Percentiles rank a stretch among this genome's conserved stretches.
Evolutionary conservation across 192 early-diverging fungal species (phyloP).

Genomic region (Backusella liffmaniae): DNA sequence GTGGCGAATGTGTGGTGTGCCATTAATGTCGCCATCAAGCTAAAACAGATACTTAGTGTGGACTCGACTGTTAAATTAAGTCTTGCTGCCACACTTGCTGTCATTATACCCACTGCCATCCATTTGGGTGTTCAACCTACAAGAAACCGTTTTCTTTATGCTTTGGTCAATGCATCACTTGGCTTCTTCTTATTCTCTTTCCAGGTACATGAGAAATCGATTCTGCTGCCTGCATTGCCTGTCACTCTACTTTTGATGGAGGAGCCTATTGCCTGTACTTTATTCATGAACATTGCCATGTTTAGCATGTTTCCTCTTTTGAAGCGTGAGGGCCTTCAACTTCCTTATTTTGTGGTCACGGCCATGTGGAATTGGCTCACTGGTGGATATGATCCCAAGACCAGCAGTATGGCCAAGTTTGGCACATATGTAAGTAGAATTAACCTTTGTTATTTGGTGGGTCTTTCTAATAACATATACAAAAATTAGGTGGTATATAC

Average conservation of each 20-base stretch:
- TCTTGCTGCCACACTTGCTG: conserved; percentile 61
- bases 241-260: conserved; percentile 71
- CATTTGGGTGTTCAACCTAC: conserved; percentile 63
- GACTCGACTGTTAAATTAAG: conserved; percentile 67
- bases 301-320: conserved; percentile 92
- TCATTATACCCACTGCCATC: conserved; percentile 71
- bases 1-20: conserved; percentile 99
- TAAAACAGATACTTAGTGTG: conserved; percentile 65
- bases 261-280: conserved; percentile 57
- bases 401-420: not conserved
- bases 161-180: conserved; percentile 73
- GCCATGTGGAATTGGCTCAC: conserved; percentile 76
- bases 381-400: conserved; percentile 7
- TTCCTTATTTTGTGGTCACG: conserved; percentile 70
- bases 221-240: conserved; percentile 81
- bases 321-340: conserved; percentile 64
- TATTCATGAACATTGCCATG: conserved; percentile 80
- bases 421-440: not conserved
- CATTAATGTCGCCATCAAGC: conserved; percentile 78
- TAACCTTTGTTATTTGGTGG: not conserved
- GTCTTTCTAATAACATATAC: too few species aligned
- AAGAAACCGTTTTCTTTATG: conserved; percentile 60
- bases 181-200: conserved; percentile 97
- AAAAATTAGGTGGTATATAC: conserved; percentile 35
- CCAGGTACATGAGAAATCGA: conserved; percentile 98